Evolutionary conservation across 805 yeast species (phyloP).

Genomic region (Myxozyma lipomycoides): DNA sequence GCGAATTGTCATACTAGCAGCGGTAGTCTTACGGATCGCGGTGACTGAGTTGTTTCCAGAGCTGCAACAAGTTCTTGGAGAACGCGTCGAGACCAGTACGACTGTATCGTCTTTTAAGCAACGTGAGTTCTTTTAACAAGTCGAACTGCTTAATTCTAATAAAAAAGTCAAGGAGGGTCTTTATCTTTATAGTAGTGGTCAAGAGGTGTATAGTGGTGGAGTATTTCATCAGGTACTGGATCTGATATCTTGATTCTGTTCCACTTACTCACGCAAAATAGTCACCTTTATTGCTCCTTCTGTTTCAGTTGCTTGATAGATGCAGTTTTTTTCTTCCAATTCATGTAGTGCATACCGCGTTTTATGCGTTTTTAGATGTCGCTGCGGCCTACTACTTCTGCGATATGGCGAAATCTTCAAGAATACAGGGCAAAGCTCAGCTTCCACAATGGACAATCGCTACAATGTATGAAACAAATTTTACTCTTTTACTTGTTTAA

Average conservation of each 20-base stretch:
- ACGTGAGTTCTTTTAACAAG: constrained; percentile 40
- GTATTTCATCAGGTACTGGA: constrained; percentile 60
- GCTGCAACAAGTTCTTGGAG: constrained; percentile 38
- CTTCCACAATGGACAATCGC: constrained; percentile 48
- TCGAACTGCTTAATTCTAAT: constrained; percentile 7
- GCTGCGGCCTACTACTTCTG: constrained; percentile 50
- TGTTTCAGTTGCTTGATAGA: constrained; percentile 64
- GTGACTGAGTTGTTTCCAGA: constrained; percentile 11
- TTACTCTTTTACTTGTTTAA: neutral
- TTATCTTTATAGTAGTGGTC: constrained; percentile 51
- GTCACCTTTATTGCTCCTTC: constrained; percentile 22
- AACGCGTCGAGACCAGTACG: constrained; percentile 63
- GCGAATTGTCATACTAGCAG: neutral
- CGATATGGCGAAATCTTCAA: constrained; percentile 43
- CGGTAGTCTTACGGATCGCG: constrained; percentile 9
- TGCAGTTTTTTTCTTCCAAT: constrained; percentile 43
- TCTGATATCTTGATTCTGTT: neutral
- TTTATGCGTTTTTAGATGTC: constrained; percentile 60
- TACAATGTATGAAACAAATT: constrained; percentile 38
- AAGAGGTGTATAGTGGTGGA: constrained; percentile 77
- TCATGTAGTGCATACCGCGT: constrained; percentile 33
- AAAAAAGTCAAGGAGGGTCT: constrained; percentile 57
- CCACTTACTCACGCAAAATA: neutral
- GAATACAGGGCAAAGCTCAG: constrained; percentile 18
- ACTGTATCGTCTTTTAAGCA: constrained; percentile 66